Conservation (phyloP, 2,329 filamentous ascomycete genomes). For the Epichloe bromicola region DNA sequence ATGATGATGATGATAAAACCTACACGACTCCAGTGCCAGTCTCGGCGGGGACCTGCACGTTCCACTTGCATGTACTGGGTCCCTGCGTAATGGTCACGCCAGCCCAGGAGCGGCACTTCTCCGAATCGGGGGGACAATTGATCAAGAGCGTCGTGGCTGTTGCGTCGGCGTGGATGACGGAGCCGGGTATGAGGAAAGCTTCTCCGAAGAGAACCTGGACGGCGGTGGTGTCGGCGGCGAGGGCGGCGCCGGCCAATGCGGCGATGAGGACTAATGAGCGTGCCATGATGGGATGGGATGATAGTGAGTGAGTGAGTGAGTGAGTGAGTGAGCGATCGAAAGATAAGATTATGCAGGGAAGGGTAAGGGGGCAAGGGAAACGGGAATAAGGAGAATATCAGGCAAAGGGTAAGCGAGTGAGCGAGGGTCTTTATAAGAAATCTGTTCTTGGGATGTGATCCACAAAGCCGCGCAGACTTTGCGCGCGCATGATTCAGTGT, state of each 20-base stretch:
- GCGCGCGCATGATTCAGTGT: too few species aligned
- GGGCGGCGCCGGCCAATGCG: constrained; percentile 10
- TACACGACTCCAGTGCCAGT: background rate
- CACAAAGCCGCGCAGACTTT: too few species aligned
- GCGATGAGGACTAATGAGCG: constrained; percentile 10
- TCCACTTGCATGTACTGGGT: constrained; percentile 9
- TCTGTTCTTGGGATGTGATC: too few species aligned
- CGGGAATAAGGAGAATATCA: too few species aligned
- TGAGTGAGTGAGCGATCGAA: background rate
- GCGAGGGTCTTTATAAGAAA: too few species aligned
- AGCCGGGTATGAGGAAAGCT: constrained; percentile 14
- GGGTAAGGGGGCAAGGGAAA: too few species aligned
- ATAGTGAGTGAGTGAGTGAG: background rate
- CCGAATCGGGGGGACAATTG: constrained; percentile 12
- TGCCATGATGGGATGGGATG: constrained; percentile 8
- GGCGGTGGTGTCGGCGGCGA: constrained; percentile 15
- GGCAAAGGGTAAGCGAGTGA: too few species aligned
- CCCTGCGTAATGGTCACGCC: constrained; percentile 18
- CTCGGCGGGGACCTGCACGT: constrained; percentile 6
- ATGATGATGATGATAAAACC: background rate
- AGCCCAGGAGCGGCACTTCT: too few species aligned
- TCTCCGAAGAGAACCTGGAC: constrained; percentile 14
- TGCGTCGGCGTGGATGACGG: constrained; percentile 16
- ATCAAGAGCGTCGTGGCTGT: constrained; percentile 19
- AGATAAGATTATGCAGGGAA: background rate